Base-by-base conservation (phyloP, 2,329 filamentous ascomycete species). In the Sporothrix luriei region DNA sequence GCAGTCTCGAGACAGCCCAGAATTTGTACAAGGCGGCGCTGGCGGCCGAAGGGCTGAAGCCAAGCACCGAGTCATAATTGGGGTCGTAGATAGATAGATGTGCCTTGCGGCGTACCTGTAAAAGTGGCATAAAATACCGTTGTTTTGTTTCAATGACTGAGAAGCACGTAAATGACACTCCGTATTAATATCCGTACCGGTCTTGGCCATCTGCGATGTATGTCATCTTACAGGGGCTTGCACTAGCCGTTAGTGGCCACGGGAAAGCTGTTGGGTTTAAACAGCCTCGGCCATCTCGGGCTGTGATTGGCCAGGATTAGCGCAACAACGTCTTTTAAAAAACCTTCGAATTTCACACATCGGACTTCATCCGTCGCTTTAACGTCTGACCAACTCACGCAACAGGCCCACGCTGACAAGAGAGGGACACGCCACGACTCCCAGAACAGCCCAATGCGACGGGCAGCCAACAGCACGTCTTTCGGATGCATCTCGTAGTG, bases 1-100 rank as follows among this genome's bases (percentile, higher is more conserved):
- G 85, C 74, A 90, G 93, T 14, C 80, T 97, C 71, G 84, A 87
- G 70, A 87, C 86, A 74, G 94, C 93, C 6, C 83, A 88, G 73
- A 54, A 49, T 43, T 66, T 72, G 14, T 75, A 75, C 54, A 69
- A 72, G 61, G 72, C 72, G 21, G 74, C 74, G 2, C 51, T 75
- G 66, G 72, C 71, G 2, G 73, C 72, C 19, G 74, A 75, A 54
- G 74, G 74, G 0, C 54, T 75, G 7, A 71, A 69, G 64, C 64
- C 71, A 16, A 74, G 71, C 54, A 72, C 70, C 0, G 74, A 75
- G 67, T 51, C 48, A 13, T 69, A 40, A 68, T 26, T 16, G 57
- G 21, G 24, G 26, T 3, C 29, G n/a, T 52, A n/a, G 21, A 51
- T n/a, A 51, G 7, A 51, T n/a, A 51, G 19, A 19, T 51, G 40